Base-by-base conservation (phyloP, 139 green algal species). In the Eudorina sp. region DNA sequence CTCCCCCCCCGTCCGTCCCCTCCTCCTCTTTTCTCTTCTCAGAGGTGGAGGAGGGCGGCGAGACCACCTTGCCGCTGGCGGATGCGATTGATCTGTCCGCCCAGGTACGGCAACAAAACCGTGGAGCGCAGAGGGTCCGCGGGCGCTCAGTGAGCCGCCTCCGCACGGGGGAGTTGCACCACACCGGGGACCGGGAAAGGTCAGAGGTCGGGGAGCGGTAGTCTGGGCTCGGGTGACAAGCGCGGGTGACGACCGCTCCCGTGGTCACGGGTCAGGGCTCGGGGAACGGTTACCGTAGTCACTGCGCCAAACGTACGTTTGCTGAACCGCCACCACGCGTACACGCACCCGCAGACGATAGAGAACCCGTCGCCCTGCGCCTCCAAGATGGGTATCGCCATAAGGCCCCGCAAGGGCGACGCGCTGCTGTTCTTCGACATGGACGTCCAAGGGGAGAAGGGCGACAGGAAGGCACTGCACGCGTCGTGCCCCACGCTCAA, bases 351-450 rank as follows among this genome's bases (percentile, higher is more conserved):
- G 19, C 73, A 88, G 84, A 84, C 40, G 3, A 34, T 90, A 0
- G 46, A 70, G 9, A 55, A 85, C 43, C 40, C 76, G 8, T 95
- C 74, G 0, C 46, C 87, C 11, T 96, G 93, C 82, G 89, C 85
- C 6, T 53, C 84, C 23, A 69, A 51, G 29, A 58, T 34, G 48
- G 90, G 90, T 34, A 91, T 93, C 45, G 64, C 66, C 27, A 74
- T 93, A 2, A 60, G 48, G 60, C 90, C 90, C 3, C 64, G 38
- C 38, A 93, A 92, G 53, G 90, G 94, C 7, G 90, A 95, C 41
- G 92, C 93, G 18, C 89, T 96, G 48, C 78, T 96, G 66, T 97
- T 97, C 82, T 95, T 92, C 70, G 90, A 95, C 86, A 94, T 95
- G 89, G 88, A 95, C 62, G 45, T 87, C 16, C 41, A 87, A 55